Evolutionary conservation across 78 protist species (phyloP), one percentile per base, ranked within the genome.

Genomic region (Goniomonas avonlea): DNA sequence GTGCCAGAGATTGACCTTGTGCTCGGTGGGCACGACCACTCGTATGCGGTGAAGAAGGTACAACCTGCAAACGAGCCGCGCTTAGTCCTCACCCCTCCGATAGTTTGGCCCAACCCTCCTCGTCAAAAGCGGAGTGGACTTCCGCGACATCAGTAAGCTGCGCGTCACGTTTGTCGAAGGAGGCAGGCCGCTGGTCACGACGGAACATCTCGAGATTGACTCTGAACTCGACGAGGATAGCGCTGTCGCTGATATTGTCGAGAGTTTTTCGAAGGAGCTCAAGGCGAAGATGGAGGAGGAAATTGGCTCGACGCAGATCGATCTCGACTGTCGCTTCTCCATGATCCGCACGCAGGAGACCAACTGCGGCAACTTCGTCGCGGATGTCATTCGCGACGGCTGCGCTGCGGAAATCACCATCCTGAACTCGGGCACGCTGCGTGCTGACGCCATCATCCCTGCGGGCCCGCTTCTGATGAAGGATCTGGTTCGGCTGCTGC

Each of bases 21-120:
- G 3, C 81, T 86, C 23, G 85, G 85, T 38, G 86, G 81, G 40
- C 88, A 79, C 73, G 79, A 83, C 80, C 87, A 83, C 65, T 41
- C 32, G 15, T 63, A n/a, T n/a, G n/a, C n/a, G n/a, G n/a, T n/a
- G n/a, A n/a, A 60, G 47, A 2, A 48, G 4, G 60, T 53, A 9
- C 35, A 4, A 9, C 27, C 60, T 11, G 60, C 60, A 5, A 27
- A 53, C 18, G 60, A 11, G 5, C 5, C 8, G 18, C 35, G 60
- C 27, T 53, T 20, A 11, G n/a, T 11, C 20, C 37, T 13, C 43
- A 66, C 27, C 9, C 21, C 13, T 13, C 37, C 41, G 84, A 80
- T 17, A 3, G 50, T 11, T 8, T n/a, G 20, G 15, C 45, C 11
- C 47, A 0, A 3, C n/a, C n/a, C n/a, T n/a, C n/a, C 37, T 83